These are phyloP conservation scores for Dictyostelium intermedium DNA, from an alignment of 78 protist genomes.

Conservation along the genomic window DNA sequence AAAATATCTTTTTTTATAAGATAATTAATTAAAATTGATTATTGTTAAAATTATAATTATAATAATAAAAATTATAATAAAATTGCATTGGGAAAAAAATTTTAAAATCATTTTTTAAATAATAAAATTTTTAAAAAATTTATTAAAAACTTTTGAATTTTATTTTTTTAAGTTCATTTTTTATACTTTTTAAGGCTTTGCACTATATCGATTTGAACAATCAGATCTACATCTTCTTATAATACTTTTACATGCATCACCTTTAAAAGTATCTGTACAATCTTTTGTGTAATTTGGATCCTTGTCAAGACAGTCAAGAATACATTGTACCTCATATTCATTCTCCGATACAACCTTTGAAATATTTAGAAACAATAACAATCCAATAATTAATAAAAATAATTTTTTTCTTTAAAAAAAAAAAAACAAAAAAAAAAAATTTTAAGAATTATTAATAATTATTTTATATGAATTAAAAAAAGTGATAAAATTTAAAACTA, in stretches of 20 bases:
- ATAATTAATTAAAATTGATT: no score
- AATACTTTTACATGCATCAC: neutral
- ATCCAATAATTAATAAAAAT: neutral
- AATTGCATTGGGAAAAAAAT: no score
- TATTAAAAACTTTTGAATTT: no score
- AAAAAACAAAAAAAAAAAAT: no score
- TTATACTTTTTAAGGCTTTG: no score
- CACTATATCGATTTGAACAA: neutral
- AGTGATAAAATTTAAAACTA: no score
- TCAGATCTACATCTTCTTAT: neutral
- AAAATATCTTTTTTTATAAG: no score
- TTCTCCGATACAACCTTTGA: neutral
- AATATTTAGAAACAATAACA: neutral
- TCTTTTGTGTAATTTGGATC: neutral
- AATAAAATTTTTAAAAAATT: no score
- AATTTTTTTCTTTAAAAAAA: neutral
- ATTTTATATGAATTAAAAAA: neutral
- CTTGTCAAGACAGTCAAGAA: neutral
- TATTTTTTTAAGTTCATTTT: no score
- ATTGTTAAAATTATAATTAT: no score
- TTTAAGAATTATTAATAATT: neutral
- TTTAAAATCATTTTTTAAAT: no score
- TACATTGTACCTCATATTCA: neutral
- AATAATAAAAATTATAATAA: no score
- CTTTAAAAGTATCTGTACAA: neutral